Evolutionary conservation across 352 stramenopile genomes (phyloP).

Genomic region (Thraustotheca clavata): DNA sequence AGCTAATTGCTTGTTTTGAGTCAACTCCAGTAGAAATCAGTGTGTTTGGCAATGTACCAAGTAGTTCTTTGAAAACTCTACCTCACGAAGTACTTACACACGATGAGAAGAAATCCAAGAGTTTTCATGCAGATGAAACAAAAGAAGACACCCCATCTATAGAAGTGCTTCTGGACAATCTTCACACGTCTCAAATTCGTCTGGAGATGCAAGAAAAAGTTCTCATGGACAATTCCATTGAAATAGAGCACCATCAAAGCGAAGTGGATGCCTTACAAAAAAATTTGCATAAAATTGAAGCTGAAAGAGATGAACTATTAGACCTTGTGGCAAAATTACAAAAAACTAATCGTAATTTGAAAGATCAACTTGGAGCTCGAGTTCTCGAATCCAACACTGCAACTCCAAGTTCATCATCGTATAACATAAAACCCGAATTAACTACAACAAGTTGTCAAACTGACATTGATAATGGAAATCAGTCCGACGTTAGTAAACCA

Average conservation of each 20-base stretch:
- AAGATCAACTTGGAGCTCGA: constrained; percentile 13
- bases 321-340: constrained; percentile 14
- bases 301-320: constrained; percentile 1
- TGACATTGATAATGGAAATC: not conserved
- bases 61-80: constrained; percentile 26
- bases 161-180: not conserved
- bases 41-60: constrained; percentile 64
- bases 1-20: constrained; percentile 36
- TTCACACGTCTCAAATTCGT: not conserved
- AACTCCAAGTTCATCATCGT: not conserved
- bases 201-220: constrained; percentile 20
- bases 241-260: constrained; percentile 10
- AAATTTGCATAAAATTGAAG: not conserved
- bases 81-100: constrained; percentile 18
- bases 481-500: not conserved
- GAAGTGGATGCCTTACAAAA: constrained; percentile 1
- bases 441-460: constrained; percentile 1
- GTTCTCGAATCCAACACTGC: not conserved
- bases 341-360: constrained; percentile 20
- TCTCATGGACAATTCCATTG: constrained; percentile 17
- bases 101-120: constrained; percentile 6
- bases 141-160: not conserved
- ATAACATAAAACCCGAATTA: not conserved
- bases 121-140: not conserved
- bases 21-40: constrained; percentile 44